phyloP scores from a whole-genome alignment of 179 eudicot species.

The Patellifolia procumbens region DNA sequence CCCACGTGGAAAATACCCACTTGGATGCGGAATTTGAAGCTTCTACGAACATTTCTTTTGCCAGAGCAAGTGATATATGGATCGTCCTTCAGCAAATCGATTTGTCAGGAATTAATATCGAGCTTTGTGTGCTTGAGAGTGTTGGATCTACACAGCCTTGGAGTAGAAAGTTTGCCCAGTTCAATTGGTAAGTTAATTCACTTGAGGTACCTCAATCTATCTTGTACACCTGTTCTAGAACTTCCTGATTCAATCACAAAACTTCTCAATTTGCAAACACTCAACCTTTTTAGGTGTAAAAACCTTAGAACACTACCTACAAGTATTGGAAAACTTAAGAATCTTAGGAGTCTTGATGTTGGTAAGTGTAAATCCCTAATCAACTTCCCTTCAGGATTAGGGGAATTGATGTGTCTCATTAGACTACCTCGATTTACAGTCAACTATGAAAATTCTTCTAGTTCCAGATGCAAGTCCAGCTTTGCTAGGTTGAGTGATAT shows the following conservation, averaged over 20 bases:
- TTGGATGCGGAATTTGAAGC: too few species aligned
- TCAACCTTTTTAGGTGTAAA: not conserved
- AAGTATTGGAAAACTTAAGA: slow-evolving; percentile 7
- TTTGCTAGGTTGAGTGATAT: too few species aligned
- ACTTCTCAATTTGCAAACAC: slow-evolving; percentile 16
- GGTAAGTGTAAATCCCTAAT: not conserved
- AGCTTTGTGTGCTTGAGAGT: slow-evolving; percentile 27
- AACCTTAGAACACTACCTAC: slow-evolving; percentile 25
- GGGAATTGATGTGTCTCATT: slow-evolving; percentile 24
- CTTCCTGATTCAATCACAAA: slow-evolving; percentile 22
- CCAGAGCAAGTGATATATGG: too few species aligned
- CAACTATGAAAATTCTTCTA: not conserved
- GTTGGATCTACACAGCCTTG: slow-evolving; percentile 12
- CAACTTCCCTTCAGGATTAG: slow-evolving; percentile 27
- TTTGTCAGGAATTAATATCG: too few species aligned
- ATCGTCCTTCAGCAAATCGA: too few species aligned
- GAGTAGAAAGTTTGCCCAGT: slow-evolving; percentile 19
- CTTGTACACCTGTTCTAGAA: not conserved
- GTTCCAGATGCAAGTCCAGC: not conserved
- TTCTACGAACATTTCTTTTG: too few species aligned
- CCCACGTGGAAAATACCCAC: not conserved
- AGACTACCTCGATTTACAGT: slow-evolving; percentile 29
- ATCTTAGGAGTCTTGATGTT: slow-evolving; percentile 27
- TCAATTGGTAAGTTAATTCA: slow-evolving; percentile 21
- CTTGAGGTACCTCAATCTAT: slow-evolving; percentile 30